Conservation (phyloP, 2,329 filamentous ascomycete species). For the Keithomyces neogunnii region DNA sequence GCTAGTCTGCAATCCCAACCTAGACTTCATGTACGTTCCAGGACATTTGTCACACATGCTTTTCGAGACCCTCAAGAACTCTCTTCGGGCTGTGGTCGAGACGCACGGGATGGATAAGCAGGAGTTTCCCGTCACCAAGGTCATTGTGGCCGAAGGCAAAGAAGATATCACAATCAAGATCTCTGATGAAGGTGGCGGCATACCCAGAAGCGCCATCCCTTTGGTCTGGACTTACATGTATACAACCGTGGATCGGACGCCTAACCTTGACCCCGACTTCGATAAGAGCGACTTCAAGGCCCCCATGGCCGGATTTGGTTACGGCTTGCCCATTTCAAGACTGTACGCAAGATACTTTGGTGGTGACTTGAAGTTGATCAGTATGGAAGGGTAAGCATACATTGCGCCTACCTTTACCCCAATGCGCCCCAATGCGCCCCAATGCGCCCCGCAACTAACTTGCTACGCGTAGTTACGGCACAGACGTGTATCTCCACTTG, state of each 20-base stretch:
- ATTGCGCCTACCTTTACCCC: too few relatives aligned
- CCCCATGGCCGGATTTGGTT: slow-evolving; percentile 98
- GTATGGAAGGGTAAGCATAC: slow-evolving; percentile 86
- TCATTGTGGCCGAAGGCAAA: slow-evolving; percentile 94
- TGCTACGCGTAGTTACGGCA: slow-evolving; percentile 65
- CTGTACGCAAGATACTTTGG: slow-evolving; percentile 97
- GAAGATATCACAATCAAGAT: slow-evolving; percentile 99
- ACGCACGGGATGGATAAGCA: slow-evolving; percentile 91
- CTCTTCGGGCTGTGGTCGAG: slow-evolving; percentile 91
- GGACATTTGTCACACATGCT: slow-evolving; percentile 99
- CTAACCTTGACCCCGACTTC: slow-evolving; percentile 91
- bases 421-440: too few relatives aligned
- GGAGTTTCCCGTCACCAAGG: slow-evolving; percentile 91
- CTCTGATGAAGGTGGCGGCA: slow-evolving; percentile 91
- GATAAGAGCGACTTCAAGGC: slow-evolving; percentile 99
- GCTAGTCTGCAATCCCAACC: slow-evolving; percentile 85
- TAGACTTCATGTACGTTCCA: slow-evolving; percentile 99
- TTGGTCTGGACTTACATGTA: slow-evolving; percentile 99
- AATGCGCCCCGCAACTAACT: too few relatives aligned
- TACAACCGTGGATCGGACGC: slow-evolving; percentile 93
- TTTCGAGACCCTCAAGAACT: slow-evolving; percentile 98
- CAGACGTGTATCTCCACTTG: slow-evolving; percentile 95
- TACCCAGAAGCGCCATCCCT: slow-evolving; percentile 85
- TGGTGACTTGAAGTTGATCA: slow-evolving; percentile 93
- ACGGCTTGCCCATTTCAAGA: slow-evolving; percentile 87